Evolutionary conservation across 139 green algal genomes (phyloP), one percentile per base, ranked within the genome.

Genomic region (Haematococcus sp.): DNA sequence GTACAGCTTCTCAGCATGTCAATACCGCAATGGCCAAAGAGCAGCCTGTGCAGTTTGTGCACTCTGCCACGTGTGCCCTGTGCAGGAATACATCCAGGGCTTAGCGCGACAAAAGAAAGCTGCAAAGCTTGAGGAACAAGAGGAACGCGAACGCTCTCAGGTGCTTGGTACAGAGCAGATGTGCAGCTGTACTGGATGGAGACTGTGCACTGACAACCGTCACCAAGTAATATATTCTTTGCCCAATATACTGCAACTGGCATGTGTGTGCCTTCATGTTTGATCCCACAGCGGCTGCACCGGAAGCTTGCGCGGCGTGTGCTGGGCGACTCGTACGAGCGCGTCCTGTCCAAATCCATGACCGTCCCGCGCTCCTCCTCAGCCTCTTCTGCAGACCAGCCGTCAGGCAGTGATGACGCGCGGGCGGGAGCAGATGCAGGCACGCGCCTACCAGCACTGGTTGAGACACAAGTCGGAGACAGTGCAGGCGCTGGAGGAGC

Each of bases 201-300:
- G 44, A 15, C 11, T 54, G 44, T 22, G 44, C 44, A 54, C 13
- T 15, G 44, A 54, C 44, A 15, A 54, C 44, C 13, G 15, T 30
- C 52, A 60, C 19, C 52, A 60, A 27, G 52, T 7, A 60, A 25
- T 15, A 5, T 9, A 60, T n/a, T 3, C 4, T 3, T 7, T 60
- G 9, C 13, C 22, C 52, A 9, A 7, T 49, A 11, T 11, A 19
- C 40, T 49, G 40, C 40, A 49, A 7, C 7, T 49, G 11, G 7
- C 40, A 11, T 11, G 11, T 49, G 52, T 15, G 4, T 30, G 22
- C 19, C 11, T 34, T 4, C 25, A 3, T 13, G 32, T 4, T 25
- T 31, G 30, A n/a, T n/a, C n/a, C n/a, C n/a, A n/a, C 70, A 76
- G 70, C 68, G 28, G 28, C 35, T 61, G 32, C 66, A 76, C 28